Evolutionary conservation across 2,329 filamentous ascomycete species (phyloP).

Genomic region (Diaporthe eres): DNA sequence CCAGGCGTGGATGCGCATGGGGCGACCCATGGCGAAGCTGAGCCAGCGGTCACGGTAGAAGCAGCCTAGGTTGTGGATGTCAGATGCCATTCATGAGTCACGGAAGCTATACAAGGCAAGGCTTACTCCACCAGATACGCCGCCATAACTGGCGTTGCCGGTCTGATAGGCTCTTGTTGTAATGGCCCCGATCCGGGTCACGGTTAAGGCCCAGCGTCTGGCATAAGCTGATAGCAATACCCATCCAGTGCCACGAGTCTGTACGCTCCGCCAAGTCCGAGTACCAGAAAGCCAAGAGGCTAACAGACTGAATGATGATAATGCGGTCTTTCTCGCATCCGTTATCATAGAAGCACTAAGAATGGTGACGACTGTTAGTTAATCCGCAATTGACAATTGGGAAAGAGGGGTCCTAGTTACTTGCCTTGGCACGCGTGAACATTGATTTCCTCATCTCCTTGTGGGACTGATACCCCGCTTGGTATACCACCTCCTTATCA

Average conservation of each 20-base stretch:
- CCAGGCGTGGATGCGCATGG: not conserved
- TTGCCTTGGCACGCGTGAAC: not conserved
- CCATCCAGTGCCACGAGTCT: conserved; percentile 3
- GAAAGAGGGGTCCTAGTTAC: not conserved
- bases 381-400: not conserved
- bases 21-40: not conserved
- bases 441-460: conserved; percentile 1
- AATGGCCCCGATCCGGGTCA: not conserved
- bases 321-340: not conserved
- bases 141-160: conserved; percentile 3
- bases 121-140: not conserved
- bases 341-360: not conserved
- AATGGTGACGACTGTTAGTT: not conserved
- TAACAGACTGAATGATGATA: not conserved
- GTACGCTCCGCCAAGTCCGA: not conserved
- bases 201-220: not conserved
- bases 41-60: not conserved
- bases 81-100: not conserved
- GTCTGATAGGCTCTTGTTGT: not conserved
- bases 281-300: not conserved
- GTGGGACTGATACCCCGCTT: not conserved
- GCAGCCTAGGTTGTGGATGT: not conserved
- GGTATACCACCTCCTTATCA: not conserved
- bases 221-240: not conserved
- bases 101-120: not conserved